These are phyloP conservation scores for Backusella tuberculispora DNA, from an alignment of 192 early-diverging fungal species.

Conservation along the genomic window DNA sequence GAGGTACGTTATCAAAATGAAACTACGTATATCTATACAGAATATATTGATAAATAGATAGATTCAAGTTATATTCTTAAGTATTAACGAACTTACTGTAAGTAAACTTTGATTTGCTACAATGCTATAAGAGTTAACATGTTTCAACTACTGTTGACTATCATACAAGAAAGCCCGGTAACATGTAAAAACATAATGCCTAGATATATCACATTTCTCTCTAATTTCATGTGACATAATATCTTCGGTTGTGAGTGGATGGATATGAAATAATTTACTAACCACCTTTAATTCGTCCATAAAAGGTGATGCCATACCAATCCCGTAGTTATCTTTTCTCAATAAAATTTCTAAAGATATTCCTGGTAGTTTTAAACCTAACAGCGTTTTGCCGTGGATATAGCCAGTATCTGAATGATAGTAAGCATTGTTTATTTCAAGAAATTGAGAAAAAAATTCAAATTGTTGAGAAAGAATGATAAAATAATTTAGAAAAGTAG, in stretches of 20 bases:
- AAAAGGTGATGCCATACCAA: constrained; percentile 61
- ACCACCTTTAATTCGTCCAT: constrained; percentile 59
- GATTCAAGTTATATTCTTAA: background rate
- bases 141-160: constrained; percentile 58
- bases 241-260: constrained; percentile 86
- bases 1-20: constrained; percentile 55
- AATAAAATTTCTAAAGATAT: constrained; percentile 42
- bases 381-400: constrained; percentile 56
- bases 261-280: constrained; percentile 67
- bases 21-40: constrained; percentile 43
- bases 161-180: constrained; percentile 78
- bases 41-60: background rate
- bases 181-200: constrained; percentile 89
- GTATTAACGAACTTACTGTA: constrained; percentile 45
- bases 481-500: too few relatives aligned
- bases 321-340: constrained; percentile 59
- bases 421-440: too few relatives aligned
- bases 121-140: constrained; percentile 67
- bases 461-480: too few relatives aligned
- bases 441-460: too few relatives aligned
- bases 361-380: constrained; percentile 51
- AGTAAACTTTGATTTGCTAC: constrained; percentile 69
- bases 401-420: constrained; percentile 67
- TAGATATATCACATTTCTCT: constrained; percentile 91
- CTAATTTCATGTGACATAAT: constrained; percentile 82